Percentiles rank a stretch among this genome's conserved stretches.
phyloP scores from a whole-genome alignment of 2,329 filamentous ascomycete species.

The Macrophomina pseudophaseolina region DNA sequence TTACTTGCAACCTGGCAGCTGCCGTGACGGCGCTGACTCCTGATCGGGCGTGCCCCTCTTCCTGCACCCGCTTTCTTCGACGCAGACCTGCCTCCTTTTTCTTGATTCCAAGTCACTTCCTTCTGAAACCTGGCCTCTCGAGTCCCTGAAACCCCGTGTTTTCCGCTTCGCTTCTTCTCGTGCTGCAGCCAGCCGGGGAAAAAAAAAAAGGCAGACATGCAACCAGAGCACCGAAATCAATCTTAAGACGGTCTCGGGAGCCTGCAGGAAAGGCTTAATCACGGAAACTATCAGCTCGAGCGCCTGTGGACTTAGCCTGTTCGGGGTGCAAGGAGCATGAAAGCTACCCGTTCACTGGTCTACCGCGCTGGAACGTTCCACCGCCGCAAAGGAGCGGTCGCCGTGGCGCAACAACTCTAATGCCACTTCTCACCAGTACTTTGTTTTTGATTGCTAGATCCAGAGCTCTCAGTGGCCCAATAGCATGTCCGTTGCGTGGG shows the following conservation, averaged over 20 bases:
- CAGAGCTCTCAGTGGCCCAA: too few relatives aligned
- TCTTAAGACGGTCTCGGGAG: slow-evolving; percentile 11
- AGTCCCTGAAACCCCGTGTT: background rate
- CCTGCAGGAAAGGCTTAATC: background rate
- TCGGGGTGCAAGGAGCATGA: background rate
- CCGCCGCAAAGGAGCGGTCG: background rate
- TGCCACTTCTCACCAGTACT: background rate
- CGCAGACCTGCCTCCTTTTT: background rate
- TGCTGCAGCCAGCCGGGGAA: slow-evolving; percentile 1
- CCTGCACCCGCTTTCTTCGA: too few relatives aligned
- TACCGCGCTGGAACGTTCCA: background rate
- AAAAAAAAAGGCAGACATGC: background rate
- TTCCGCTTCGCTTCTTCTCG: background rate
- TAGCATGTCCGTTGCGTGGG: too few relatives aligned
- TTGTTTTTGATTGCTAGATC: too few relatives aligned
- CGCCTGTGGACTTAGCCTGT: background rate
- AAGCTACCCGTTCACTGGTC: background rate
- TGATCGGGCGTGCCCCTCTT: too few relatives aligned
- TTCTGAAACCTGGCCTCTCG: background rate
- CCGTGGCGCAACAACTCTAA: background rate
- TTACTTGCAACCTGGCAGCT: too few relatives aligned
- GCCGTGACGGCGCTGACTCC: too few relatives aligned
- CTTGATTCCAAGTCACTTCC: background rate
- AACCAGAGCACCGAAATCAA: background rate
- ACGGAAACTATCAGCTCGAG: background rate